Conservation (phyloP, 768 basidiomycete genomes). For the Pholiota molesta region DNA sequence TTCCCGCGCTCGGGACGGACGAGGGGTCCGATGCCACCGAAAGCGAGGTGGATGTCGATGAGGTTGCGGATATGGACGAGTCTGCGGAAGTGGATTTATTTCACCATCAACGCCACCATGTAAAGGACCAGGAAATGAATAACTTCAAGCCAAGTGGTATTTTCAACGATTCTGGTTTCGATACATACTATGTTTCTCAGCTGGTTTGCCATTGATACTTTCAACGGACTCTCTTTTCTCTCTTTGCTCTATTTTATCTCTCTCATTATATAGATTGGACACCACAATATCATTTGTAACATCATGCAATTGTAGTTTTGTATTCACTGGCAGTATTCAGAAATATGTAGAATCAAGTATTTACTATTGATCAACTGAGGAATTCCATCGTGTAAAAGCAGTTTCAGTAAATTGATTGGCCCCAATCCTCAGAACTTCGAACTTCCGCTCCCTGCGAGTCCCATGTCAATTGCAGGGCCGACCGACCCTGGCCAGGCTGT, state of each 20-base stretch:
- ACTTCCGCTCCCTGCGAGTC: too few species aligned
- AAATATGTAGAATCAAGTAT: too few species aligned
- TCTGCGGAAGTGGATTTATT: not conserved
- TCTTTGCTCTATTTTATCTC: not conserved
- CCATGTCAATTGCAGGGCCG: too few species aligned
- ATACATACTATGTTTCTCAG: not conserved
- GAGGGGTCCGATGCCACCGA: not conserved
- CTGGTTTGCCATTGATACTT: not conserved
- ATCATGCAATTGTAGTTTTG: not conserved
- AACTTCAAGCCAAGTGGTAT: not conserved
- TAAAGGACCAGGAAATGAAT: not conserved
- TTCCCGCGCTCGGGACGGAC: not conserved
- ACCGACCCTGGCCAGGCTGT: too few species aligned
- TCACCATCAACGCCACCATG: not conserved
- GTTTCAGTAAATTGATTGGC: too few species aligned
- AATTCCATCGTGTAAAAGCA: too few species aligned
- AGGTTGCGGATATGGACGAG: not conserved
- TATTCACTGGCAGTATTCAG: too few species aligned
- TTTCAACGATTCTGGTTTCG: not conserved
- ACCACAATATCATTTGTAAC: not conserved
- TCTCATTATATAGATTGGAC: not conserved
- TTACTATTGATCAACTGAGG: too few species aligned
- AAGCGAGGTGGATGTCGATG: slow-evolving; percentile 1
- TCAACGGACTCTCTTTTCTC: not conserved
- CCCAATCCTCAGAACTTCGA: too few species aligned